Conservation (phyloP, 2,329 filamentous ascomycete genomes). For the Blumeriella jaapii region DNA sequence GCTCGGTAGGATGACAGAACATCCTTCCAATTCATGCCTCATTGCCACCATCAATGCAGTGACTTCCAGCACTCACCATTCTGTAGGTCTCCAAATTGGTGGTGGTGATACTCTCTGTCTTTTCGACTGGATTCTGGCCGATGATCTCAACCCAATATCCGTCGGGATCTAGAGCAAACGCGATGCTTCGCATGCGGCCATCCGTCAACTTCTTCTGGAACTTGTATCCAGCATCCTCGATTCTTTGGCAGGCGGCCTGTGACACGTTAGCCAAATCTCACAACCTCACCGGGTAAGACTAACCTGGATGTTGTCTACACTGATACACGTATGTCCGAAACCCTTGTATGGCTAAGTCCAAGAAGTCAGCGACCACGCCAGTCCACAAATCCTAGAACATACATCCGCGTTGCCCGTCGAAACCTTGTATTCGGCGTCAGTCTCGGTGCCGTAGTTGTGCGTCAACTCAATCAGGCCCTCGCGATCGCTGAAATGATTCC, state of each 20-base stretch:
- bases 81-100: constrained; percentile 70
- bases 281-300: too few species aligned
- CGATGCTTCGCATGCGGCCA: constrained; percentile 77
- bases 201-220: constrained; percentile 95
- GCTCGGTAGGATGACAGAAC: too few species aligned
- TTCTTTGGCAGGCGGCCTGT: constrained; percentile 77
- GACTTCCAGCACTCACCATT: constrained; percentile 43
- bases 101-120: constrained; percentile 58
- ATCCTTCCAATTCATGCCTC: too few species aligned
- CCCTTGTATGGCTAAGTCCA: constrained; percentile 69
- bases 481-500: constrained; percentile 64
- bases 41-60: too few species aligned
- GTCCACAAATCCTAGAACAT: too few species aligned
- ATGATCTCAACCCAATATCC: constrained; percentile 79
- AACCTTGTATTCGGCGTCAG: constrained; percentile 67
- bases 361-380: too few species aligned
- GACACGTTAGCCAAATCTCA: too few species aligned
- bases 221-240: constrained; percentile 80
- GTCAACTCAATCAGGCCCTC: constrained; percentile 84
- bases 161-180: constrained; percentile 82
- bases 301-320: constrained; percentile 74
- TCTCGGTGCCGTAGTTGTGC: constrained; percentile 80
- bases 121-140: constrained; percentile 57
- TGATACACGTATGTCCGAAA: constrained; percentile 66
- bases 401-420: constrained; percentile 88